Base-by-base conservation (phyloP, 179 eudicot genomes). In the Corrigiola litoralis region DNA sequence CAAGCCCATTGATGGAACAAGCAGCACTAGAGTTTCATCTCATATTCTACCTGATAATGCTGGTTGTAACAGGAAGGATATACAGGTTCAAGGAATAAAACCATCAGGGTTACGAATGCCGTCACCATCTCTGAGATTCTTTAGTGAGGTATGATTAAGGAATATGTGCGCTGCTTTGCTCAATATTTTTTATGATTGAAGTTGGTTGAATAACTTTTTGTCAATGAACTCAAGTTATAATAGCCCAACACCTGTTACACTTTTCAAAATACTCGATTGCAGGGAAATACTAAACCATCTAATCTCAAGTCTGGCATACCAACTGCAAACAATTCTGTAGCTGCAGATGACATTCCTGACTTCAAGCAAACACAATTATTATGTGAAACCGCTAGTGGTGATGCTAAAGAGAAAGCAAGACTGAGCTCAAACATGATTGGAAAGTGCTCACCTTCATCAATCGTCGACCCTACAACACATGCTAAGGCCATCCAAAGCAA, bases 31-130 rank as follows among this genome's bases (percentile, higher is more conserved):
- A 67, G 65, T 48, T 66, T 48, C 74, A 24, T 56, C 72, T 37
- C 65, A 72, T 47, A 57, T 28, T 67, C 67, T 50, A 20, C 53
- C 66, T 69, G 57, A 53, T 5, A 46, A 37, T 53, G 58, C 53
- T 37, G 76, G 51, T 41, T 36, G 58, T 41, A 76, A 47, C 47
- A 64, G 24, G 68, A 68, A 56, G 36, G 38, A 56, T 46, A 53
- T 31, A 63, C 73, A 77, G 63, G 50, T 54, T 63, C 83, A 74
- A 73, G 65, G 81, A 34, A 27, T 34, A 44, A 87, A 80, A 75
- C 90, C 90, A 37, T 90, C 98, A 38, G 89, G 96, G 46, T 79
- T 92, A 82, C 79, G 95, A 42, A 87, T 82, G 95, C 96, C 96
- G 41, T 87, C 98, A 14, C 98, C 98, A 34, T 92, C 96, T 21